Conservation (phyloP, 306 rosid species). For the Mucuna pruriens region DNA sequence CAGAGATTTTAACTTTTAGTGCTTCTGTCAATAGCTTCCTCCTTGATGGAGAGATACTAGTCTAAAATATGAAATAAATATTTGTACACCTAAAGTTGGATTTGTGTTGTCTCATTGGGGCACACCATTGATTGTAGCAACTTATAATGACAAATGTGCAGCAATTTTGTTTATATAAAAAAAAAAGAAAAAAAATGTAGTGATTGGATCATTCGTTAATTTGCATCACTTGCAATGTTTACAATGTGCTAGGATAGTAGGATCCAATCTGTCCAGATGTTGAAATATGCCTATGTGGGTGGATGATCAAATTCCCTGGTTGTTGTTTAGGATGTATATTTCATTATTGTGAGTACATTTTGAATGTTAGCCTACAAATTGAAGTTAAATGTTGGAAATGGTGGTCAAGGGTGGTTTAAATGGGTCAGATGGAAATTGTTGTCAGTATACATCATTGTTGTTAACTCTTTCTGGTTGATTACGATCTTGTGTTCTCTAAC, state of each 20-base stretch:
- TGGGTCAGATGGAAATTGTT: slow-evolving; percentile 18
- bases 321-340: background rate
- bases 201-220: background rate
- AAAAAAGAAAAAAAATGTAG: background rate
- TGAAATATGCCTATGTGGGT: slow-evolving; percentile 6
- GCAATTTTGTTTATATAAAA: background rate
- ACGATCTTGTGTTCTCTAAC: slow-evolving; percentile 16
- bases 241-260: slow-evolving; percentile 20
- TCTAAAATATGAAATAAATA: slow-evolving; percentile 16
- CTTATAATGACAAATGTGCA: slow-evolving; percentile 14
- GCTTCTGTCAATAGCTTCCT: background rate
- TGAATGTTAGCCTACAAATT: slow-evolving; percentile 7
- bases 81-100: background rate
- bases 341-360: background rate
- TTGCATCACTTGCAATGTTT: slow-evolving; percentile 25
- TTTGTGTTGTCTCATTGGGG: background rate
- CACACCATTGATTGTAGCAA: slow-evolving; percentile 24
- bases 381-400: slow-evolving; percentile 13
- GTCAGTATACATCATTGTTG: background rate
- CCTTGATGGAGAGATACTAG: slow-evolving; percentile 1
- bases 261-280: slow-evolving; percentile 25
- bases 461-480: background rate
- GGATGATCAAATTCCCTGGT: background rate
- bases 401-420: background rate
- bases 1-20: slow-evolving; percentile 3